Base-by-base conservation (phyloP, 2,329 filamentous ascomycete genomes). In the Fusarium redolens region DNA sequence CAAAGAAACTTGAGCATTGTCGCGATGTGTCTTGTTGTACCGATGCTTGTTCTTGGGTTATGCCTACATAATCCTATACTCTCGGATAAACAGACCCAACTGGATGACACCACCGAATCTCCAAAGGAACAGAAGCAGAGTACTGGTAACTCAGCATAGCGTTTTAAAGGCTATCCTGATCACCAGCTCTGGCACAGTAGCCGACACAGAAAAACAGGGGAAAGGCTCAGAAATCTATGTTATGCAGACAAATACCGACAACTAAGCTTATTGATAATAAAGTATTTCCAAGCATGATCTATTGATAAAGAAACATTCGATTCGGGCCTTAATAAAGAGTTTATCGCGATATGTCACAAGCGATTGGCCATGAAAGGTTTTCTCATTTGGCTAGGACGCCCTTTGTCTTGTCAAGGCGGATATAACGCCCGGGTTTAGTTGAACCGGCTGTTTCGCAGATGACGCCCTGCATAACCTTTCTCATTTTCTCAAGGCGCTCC, bases 191-290 rank as follows among this genome's bases (percentile, higher is more conserved):
- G 45, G 4, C 30, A 14, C 12, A 22, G 17, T 35, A 12, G 17
- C 11, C 22, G 22, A 22, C 22, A 22, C 22, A 22, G 22, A 33
- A 50, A 22, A 7, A n/a, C 38, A 52, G 28, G 4, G 9, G 37
- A 3, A 20, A 8, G 14, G 50, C 22, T 28, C 10, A 3, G 9
- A 38, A 52, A n/a, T 4, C 17, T 38, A 22, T 37, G 33, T 54
- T 40, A 40, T 28, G 22, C 10, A n/a, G 50, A 54, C 50, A 40
- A 54, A 54, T 54, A 54, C 22, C 2, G 10, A 40, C 22, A 54
- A 54, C 50, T 54, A 54, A 54, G 50, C 50, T 54, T 54, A 54
- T n/a, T 4, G 9, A 54, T 5, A n/a, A 40, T 54, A 40, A 54
- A n/a, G 33, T 40, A 40, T 54, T 54, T 40, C 13, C 10, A 40